Base-by-base conservation (phyloP, 1,284 basidiomycete genomes). In the Cutaneotrichosporon sp. region DNA sequence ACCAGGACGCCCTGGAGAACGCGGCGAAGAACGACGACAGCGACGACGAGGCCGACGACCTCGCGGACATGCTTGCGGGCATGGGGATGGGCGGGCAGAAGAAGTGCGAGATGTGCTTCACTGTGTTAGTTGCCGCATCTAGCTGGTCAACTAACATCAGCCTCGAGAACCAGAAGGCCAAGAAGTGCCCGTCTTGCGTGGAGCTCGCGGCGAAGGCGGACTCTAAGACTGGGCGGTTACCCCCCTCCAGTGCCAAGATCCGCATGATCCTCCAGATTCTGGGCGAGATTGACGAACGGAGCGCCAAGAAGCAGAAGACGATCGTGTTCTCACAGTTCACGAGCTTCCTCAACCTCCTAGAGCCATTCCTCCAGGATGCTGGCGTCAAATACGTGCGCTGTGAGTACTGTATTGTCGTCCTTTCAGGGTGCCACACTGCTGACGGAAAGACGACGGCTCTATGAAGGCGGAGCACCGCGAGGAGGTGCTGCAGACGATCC, bases 161-260 rank as follows among this genome's bases (percentile, higher is more conserved):
- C 1, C 65, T 72, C 1, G 55, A 63, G 34, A 61, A 65, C 33
- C 43, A 55, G 59, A 56, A 46, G 27, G 63, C 78, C 16, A 81
- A 81, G 2, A 81, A 87, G 63, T 92, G 91, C 73, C 65, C 74
- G 1, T 84, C 84, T 43, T 90, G 89, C 68, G 81, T 66, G 9
- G 62, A 61, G 45, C 42, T 58, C 4, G 27, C 56, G 16, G n/a
- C 24, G 25, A 31, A 24, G 22, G 55, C 46, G 1, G 31, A 14
- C 29, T 34, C 24, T 4, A 54, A 57, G 51, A 38, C n/a, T 52
- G 54, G 24, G 1, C n/a, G 36, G 4, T 18, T 85, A 10, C 85
- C 85, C 1, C 88, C 88, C 0, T 83, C 85, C 22, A 92, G 90
- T 9, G 86, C 94, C n/a, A 99, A 99, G 80, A 90, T 93, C 59